Percentiles rank a stretch among this genome's conserved stretches.
Evolutionary conservation across 2,329 filamentous ascomycete species (phyloP).

Genomic region (Graphilbum sp.): DNA sequence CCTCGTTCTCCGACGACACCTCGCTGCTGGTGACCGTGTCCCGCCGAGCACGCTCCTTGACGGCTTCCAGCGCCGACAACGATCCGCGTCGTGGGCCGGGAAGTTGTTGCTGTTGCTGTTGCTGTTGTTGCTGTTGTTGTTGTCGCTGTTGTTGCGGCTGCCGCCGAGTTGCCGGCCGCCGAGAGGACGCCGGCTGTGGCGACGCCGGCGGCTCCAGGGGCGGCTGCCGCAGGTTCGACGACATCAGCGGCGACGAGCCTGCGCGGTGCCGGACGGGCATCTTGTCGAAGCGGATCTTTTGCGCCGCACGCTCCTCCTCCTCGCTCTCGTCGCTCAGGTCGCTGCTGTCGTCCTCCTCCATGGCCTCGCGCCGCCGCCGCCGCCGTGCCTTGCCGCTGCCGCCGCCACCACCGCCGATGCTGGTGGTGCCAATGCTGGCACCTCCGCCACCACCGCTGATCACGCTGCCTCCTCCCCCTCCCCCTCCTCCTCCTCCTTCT

Average conservation of each 20-base stretch:
- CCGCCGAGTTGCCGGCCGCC: constrained; percentile 2
- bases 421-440: not conserved
- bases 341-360: constrained; percentile 76
- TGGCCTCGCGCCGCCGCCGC: constrained; percentile 52
- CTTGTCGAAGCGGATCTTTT: constrained; percentile 91
- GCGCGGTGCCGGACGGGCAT: constrained; percentile 79
- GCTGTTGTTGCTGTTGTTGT: too few relatives aligned
- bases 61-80: constrained; percentile 51
- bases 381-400: constrained; percentile 51
- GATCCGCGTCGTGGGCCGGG: constrained; percentile 59
- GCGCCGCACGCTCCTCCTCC: constrained; percentile 56
- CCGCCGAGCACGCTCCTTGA: constrained; percentile 51
- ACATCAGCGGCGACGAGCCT: constrained; percentile 73
- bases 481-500: not conserved
- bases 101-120: too few relatives aligned
- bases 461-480: not conserved
- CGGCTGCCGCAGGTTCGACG: constrained; percentile 42
- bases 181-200: constrained; percentile 28
- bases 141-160: not conserved
- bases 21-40: constrained; percentile 74
- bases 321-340: constrained; percentile 76
- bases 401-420: constrained; percentile 1
- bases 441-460: not conserved
- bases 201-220: constrained; percentile 18
- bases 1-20: constrained; percentile 68